Conservation (phyloP, 192 early-diverging fungal species). For the Phlyctochytrium arcticum region DNA sequence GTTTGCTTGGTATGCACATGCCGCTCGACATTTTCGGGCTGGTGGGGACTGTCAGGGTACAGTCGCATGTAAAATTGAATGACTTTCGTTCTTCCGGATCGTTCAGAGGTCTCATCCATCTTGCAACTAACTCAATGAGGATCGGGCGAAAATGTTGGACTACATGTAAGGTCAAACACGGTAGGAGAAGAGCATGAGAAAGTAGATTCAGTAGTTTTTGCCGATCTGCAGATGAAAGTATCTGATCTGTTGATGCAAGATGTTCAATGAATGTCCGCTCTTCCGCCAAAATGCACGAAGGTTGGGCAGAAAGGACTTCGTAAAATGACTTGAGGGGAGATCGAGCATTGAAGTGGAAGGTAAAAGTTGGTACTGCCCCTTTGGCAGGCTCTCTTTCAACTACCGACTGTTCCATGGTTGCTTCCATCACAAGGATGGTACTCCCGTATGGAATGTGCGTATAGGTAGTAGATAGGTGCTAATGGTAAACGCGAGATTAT, state of each 20-base stretch:
- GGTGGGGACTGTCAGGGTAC: background rate
- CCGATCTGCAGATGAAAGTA: background rate
- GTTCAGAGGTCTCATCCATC: constrained; percentile 49
- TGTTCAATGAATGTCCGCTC: background rate
- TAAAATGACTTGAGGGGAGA: background rate
- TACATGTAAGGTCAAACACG: constrained; percentile 27
- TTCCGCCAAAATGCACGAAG: background rate
- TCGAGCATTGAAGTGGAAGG: background rate
- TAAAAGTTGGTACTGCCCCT: background rate
- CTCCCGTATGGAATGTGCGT: too few relatives aligned
- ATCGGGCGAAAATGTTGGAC: constrained; percentile 65
- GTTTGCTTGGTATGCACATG: background rate
- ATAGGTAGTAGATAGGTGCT: too few relatives aligned
- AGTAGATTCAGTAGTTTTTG: constrained; percentile 27
- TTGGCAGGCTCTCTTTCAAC: too few relatives aligned
- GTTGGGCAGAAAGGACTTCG: background rate
- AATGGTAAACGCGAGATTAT: too few relatives aligned
- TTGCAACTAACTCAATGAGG: constrained; percentile 73
- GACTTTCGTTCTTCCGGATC: background rate
- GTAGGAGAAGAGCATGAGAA: constrained; percentile 26
- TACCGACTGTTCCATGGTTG: too few relatives aligned
- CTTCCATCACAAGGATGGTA: too few relatives aligned
- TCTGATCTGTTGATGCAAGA: background rate
- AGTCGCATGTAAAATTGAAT: background rate
- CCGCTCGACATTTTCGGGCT: background rate